These are phyloP conservation scores for Nannochloropsis salina DNA, from an alignment of 108 stramenopile genomes.

Conservation along the genomic window DNA sequence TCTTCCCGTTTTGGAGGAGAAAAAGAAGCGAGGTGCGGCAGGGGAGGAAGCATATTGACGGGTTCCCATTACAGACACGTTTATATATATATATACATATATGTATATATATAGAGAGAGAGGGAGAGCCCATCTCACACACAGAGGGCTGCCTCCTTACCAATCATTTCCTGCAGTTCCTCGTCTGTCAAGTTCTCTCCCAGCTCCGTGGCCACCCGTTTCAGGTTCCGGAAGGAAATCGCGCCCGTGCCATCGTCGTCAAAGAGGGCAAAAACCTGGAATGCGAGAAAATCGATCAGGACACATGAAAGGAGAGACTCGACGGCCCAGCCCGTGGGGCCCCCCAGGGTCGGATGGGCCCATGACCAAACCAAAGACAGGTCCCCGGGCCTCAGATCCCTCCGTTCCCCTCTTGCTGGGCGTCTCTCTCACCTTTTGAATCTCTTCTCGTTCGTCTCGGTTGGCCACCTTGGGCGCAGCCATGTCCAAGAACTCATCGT, in stretches of 20 bases:
- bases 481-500: constrained; percentile 51
- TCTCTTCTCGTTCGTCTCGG: constrained; percentile 49
- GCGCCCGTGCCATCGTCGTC: constrained; percentile 60
- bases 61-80: no score
- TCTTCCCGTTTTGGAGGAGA: no score
- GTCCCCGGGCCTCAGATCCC: background rate
- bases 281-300: background rate
- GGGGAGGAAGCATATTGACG: no score
- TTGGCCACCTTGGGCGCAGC: constrained; percentile 40
- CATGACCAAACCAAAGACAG: no score
- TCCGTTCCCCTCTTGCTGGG: background rate
- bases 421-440: constrained; percentile 32
- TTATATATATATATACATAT: no score
- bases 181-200: constrained; percentile 61
- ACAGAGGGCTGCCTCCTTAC: background rate
- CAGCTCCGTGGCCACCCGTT: constrained; percentile 57
- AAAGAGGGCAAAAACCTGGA: constrained; percentile 53
- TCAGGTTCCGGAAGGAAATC: constrained; percentile 60
- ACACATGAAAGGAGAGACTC: background rate
- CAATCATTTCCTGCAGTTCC: constrained; percentile 48
- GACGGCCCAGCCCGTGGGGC: no score
- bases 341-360: no score
- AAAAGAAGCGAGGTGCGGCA: no score
- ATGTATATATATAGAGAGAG: background rate
- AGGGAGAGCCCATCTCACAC: background rate